These are phyloP conservation scores for Daldinia sp. DNA, from an alignment of 2,329 filamentous ascomycete species.

Conservation along the genomic window DNA sequence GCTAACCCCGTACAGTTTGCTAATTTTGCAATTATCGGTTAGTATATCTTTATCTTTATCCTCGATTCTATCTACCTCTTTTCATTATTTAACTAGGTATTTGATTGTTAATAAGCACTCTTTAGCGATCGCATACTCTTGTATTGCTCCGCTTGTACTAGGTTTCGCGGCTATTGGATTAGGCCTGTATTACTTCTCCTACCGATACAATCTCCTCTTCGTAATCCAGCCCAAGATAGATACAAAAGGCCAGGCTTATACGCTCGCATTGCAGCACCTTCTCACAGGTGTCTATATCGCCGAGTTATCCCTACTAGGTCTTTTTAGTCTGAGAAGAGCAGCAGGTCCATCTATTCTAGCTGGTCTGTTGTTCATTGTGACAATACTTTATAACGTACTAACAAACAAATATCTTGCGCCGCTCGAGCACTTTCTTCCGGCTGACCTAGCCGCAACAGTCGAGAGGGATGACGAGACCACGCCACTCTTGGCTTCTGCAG, in stretches of 20 bases:
- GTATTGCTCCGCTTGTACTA: conserved; percentile 76
- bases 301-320: conserved; percentile 72
- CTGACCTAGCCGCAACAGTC: conserved; percentile 33
- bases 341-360: conserved; percentile 69
- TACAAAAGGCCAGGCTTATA: conserved; percentile 76
- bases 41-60: background rate
- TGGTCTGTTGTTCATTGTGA: conserved; percentile 67
- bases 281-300: conserved; percentile 76
- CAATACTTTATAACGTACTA: conserved; percentile 66
- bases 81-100: too few relatives aligned
- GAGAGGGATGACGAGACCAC: conserved; percentile 38
- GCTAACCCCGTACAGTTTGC: conserved; percentile 40
- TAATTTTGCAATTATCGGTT: conserved; percentile 48
- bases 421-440: conserved; percentile 43
- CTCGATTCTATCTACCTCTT: background rate
- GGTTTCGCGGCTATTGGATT: conserved; percentile 75
- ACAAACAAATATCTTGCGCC: conserved; percentile 45
- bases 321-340: conserved; percentile 68
- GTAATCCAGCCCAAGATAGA: conserved; percentile 75
- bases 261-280: conserved; percentile 75
- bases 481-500: conserved; percentile 40
- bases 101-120: too few relatives aligned
- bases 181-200: conserved; percentile 76
- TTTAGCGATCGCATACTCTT: conserved; percentile 71
- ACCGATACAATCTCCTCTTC: conserved; percentile 78